Conservation (phyloP, 1,139 yeast genomes). For the Debaryomycetaceae sp. region DNA sequence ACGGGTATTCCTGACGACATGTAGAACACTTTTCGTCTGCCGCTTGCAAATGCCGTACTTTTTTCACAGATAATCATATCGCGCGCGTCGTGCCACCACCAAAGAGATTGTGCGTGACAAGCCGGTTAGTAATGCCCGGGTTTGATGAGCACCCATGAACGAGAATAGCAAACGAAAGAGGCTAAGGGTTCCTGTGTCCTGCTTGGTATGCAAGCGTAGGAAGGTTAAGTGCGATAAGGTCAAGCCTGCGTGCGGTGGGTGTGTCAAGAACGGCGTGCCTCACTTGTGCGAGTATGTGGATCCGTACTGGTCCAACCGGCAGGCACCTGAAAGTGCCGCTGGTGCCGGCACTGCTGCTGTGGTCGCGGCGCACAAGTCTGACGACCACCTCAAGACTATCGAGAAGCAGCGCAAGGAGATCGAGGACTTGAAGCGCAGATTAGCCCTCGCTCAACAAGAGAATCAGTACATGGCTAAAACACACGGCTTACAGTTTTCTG, state of each 20-base stretch:
- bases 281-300: constrained; percentile 41
- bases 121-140: background rate
- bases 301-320: constrained; percentile 33
- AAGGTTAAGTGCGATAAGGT: constrained; percentile 45
- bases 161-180: constrained; percentile 12
- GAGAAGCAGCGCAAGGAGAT: constrained; percentile 28
- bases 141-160: too few species aligned
- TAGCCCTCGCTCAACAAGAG: constrained; percentile 24
- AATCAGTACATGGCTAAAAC: too few species aligned
- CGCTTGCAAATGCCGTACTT: constrained; percentile 1
- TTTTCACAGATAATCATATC: background rate
- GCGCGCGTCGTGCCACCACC: too few species aligned
- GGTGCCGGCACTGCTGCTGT: background rate
- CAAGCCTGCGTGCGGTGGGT: constrained; percentile 42
- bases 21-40: constrained; percentile 2
- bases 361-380: constrained; percentile 2
- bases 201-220: constrained; percentile 39
- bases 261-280: constrained; percentile 38
- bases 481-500: too few species aligned
- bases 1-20: constrained; percentile 76
- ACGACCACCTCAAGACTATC: constrained; percentile 14
- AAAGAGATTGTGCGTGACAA: background rate
- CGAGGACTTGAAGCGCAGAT: constrained; percentile 31
- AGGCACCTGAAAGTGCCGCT: background rate
- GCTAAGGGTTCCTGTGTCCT: constrained; percentile 38